Evolutionary conservation across 208 protist species (phyloP).

Genomic region (Endotrypanum monterogeii): DNA sequence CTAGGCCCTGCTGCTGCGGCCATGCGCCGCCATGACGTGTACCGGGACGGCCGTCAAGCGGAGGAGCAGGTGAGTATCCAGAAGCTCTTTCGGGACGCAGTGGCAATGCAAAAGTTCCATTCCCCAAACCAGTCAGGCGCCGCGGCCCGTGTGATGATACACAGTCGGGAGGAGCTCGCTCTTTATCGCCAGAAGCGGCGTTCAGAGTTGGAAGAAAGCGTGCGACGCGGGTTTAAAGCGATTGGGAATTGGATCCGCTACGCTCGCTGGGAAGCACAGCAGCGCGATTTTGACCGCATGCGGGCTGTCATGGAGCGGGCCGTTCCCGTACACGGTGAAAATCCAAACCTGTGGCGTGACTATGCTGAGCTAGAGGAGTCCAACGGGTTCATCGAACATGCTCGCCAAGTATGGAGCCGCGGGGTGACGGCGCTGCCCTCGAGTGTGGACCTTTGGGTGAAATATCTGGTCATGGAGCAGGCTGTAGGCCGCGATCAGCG

Average conservation of each 20-base stretch:
- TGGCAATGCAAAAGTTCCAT: slow-evolving; percentile 92
- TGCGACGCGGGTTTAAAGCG: slow-evolving; percentile 77
- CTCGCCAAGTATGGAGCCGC: slow-evolving; percentile 97
- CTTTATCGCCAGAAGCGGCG: slow-evolving; percentile 94
- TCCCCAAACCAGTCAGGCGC: slow-evolving; percentile 40
- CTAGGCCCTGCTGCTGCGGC: slow-evolving; percentile 80
- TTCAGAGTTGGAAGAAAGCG: slow-evolving; percentile 95
- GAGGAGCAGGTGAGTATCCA: slow-evolving; percentile 96
- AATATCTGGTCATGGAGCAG: slow-evolving; percentile 97
- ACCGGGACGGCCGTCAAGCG: slow-evolving; percentile 71
- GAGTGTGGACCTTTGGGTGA: slow-evolving; percentile 97
- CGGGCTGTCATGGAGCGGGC: slow-evolving; percentile 97
- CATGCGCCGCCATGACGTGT: slow-evolving; percentile 62
- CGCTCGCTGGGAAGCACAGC: slow-evolving; percentile 97
- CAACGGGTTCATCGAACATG: slow-evolving; percentile 96
- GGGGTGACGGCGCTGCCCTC: slow-evolving; percentile 96
- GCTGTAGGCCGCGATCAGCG: slow-evolving; percentile 91
- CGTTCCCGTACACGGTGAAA: slow-evolving; percentile 85
- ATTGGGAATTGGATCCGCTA: slow-evolving; percentile 96
- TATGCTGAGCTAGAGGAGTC: slow-evolving; percentile 99
- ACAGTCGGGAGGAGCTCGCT: slow-evolving; percentile 94
- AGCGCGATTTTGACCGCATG: slow-evolving; percentile 95
- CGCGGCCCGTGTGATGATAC: slow-evolving; percentile 94
- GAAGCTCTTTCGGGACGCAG: slow-evolving; percentile 97
- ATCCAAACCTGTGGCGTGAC: slow-evolving; percentile 93